Evolutionary conservation across 305 asterid species (phyloP), one percentile per base, ranked within the genome.

Genomic region (Fraxinus latifolia): DNA sequence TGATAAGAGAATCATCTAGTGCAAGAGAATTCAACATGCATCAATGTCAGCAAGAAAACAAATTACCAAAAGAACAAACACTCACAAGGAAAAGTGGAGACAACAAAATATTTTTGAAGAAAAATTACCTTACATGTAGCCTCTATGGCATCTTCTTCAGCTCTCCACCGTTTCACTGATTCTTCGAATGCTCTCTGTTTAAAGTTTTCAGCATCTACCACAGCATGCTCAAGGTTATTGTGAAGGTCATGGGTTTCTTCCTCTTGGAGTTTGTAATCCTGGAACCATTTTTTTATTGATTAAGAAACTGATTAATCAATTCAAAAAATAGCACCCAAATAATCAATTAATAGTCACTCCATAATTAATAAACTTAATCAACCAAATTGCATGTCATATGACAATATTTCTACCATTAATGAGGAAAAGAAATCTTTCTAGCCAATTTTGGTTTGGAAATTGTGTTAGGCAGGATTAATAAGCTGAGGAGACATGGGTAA

Each of bases 71-170:
- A 79, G 44, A 7, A 70, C 9, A 29, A 73, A 55, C 12, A 25
- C 2, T 33, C 76, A 7, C n/a, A 76, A 73, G n/a, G 68, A 72
- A 50, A 79, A 53, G 47, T 27, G 37, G 77, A n/a, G 50, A 37
- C 36, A 76, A 75, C 39, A 29, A 32, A 71, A 36, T 39, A 76
- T 75, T 85, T 19, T 74, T 33, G 47, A 79, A 80, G 42, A 78
- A 23, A 31, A 72, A 80, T 78, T 85, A 92, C 97, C 95, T 88
- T 85, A n/a, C 77, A 60, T 79, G 79, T 62, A 81, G 92, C 87
- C 83, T 90, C 93, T 80, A 83, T 37, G 75, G 87, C 91, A 89
- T 90, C 93, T 83, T 86, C 91, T 84, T 91, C 94, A 76, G 94
- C 90, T 83, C 89, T 89, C 92, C 90, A 81, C 78, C 84, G 84